phyloP scores from a whole-genome alignment of 2,329 filamentous ascomycete genomes.

The Hansfordia pulvinata region DNA sequence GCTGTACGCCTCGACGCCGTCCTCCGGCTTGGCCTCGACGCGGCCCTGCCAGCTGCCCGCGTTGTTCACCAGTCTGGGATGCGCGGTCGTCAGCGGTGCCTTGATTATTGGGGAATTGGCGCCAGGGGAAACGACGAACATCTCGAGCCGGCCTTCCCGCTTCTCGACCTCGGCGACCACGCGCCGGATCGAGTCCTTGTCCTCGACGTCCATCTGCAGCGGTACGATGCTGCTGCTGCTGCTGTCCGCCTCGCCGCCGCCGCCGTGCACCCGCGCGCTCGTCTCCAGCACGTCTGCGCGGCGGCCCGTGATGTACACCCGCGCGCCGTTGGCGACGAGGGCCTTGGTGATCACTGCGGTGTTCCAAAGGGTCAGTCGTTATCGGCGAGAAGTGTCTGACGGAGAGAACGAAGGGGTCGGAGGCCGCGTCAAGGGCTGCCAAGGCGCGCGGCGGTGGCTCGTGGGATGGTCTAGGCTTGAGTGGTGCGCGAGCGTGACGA shows the following conservation, averaged over 20 bases:
- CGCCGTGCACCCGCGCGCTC: conserved; percentile 25
- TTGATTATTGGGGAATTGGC: neutral
- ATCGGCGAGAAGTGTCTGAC: neutral
- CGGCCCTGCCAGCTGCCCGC: conserved; percentile 26
- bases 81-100: neutral
- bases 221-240: conserved; percentile 32
- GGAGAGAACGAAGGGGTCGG: too few species aligned
- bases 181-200: conserved; percentile 32
- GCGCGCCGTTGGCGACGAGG: conserved; percentile 27
- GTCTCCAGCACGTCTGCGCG: conserved; percentile 27
- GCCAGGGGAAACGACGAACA: conserved; percentile 11
- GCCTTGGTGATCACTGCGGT: conserved; percentile 28
- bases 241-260: conserved; percentile 19
- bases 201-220: conserved; percentile 28
- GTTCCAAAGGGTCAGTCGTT: neutral
- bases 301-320: conserved; percentile 24
- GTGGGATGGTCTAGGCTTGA: too few species aligned
- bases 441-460: too few species aligned
- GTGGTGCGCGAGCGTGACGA: too few species aligned
- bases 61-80: conserved; percentile 31
- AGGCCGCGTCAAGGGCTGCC: too few species aligned
- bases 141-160: conserved; percentile 35
- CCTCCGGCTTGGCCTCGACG: conserved; percentile 5
- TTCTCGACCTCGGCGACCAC: conserved; percentile 35
- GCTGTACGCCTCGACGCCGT: conserved; percentile 12